These are phyloP conservation scores for Chrysoporthe puriensis DNA, from an alignment of 2,329 filamentous ascomycete genomes.

Conservation along the genomic window DNA sequence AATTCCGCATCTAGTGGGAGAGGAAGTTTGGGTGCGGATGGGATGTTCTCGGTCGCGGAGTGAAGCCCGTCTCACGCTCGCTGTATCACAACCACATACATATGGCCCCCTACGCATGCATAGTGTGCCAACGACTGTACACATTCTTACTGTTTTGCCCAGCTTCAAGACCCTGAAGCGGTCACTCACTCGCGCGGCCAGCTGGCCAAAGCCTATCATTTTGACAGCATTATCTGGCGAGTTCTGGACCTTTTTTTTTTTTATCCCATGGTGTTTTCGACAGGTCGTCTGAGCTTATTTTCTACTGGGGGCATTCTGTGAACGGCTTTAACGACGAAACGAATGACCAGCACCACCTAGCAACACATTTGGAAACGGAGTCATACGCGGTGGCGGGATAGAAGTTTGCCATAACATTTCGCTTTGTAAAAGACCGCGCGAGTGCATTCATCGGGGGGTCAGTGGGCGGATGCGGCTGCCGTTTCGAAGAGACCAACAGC, in stretches of 20 bases:
- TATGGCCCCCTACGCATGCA: background rate
- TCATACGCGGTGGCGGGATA: constrained; percentile 16
- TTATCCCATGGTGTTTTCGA: constrained; percentile 6
- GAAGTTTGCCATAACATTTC: constrained; percentile 2
- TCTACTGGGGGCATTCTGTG: constrained; percentile 5
- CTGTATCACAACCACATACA: background rate
- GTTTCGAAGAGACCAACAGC: background rate
- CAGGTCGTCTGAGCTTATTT: background rate
- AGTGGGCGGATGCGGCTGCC: background rate
- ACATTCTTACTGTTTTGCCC: background rate
- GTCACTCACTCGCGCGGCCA: background rate
- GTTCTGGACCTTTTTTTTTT: constrained; percentile 14
- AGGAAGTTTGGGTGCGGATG: constrained; percentile 37
- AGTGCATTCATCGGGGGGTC: constrained; percentile 2
- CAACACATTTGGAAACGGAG: constrained; percentile 16
- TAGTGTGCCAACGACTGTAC: background rate
- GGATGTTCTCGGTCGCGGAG: constrained; percentile 37
- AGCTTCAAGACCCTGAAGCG: background rate
- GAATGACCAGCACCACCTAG: constrained; percentile 26
- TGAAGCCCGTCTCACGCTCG: background rate
- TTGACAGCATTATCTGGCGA: constrained; percentile 21
- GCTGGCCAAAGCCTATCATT: background rate
- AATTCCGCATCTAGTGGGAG: constrained; percentile 36
- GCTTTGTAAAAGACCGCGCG: background rate
- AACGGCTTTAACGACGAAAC: constrained; percentile 24